Evolutionary conservation across 2,329 filamentous ascomycete genomes (phyloP).

Genomic region (Tolypocladium tundrense): DNA sequence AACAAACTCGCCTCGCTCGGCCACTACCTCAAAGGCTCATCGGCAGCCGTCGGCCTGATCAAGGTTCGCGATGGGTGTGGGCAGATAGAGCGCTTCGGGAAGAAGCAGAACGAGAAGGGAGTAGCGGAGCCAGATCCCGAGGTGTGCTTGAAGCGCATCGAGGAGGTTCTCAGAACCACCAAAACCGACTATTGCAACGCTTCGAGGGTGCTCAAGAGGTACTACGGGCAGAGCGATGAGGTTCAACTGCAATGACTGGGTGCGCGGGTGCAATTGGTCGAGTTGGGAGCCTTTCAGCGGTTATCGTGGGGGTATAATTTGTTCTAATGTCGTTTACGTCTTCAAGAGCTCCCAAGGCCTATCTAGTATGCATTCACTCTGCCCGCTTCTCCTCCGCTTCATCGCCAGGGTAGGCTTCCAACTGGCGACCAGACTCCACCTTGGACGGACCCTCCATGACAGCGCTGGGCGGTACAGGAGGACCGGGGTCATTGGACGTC

Average conservation of each 20-base stretch:
- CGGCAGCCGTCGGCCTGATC: slow-evolving; percentile 80
- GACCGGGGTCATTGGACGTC: too few species aligned
- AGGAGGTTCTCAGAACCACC: slow-evolving; percentile 57
- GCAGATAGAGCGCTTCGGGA: slow-evolving; percentile 90
- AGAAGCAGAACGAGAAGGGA: slow-evolving; percentile 70
- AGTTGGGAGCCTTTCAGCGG: too few species aligned
- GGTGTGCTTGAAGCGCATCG: slow-evolving; percentile 59
- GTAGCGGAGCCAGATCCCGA: slow-evolving; percentile 54
- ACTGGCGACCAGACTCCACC: too few species aligned
- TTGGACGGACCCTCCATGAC: too few species aligned
- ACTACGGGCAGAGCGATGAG: slow-evolving; percentile 34
- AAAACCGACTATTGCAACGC: slow-evolving; percentile 70
- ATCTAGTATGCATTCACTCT: too few species aligned
- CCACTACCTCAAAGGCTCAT: slow-evolving; percentile 96
- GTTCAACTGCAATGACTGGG: not conserved
- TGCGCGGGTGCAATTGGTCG: too few species aligned
- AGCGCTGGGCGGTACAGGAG: too few species aligned
- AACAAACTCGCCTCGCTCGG: slow-evolving; percentile 70
- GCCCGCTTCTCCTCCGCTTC: too few species aligned
- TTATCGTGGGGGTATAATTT: too few species aligned
- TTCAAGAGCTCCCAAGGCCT: too few species aligned
- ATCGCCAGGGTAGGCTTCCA: too few species aligned
- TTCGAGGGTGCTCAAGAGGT: slow-evolving; percentile 58
- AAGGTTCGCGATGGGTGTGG: slow-evolving; percentile 92
- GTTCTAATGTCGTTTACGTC: too few species aligned